phyloP scores from a whole-genome alignment of 2,329 filamentous ascomycete species.

The Epicoccum nigrum region DNA sequence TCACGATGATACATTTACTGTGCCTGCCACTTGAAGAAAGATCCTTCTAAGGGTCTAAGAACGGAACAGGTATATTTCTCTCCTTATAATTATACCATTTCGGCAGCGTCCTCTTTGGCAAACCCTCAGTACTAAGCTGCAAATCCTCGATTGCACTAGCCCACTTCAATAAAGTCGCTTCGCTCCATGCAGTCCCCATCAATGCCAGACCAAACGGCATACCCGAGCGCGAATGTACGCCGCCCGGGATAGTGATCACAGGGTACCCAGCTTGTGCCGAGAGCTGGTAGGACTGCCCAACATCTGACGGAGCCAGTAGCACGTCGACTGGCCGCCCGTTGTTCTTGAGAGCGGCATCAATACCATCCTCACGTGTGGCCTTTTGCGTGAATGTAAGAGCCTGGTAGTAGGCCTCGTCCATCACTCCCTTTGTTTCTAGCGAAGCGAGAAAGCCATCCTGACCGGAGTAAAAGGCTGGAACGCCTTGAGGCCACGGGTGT shows the following conservation, averaged over 20 bases:
- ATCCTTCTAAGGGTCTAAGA: not conserved
- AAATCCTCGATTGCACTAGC: constrained; percentile 58
- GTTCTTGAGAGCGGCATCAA: constrained; percentile 67
- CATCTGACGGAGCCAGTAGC: constrained; percentile 71
- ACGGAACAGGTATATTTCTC: constrained; percentile 46
- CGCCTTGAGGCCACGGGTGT: constrained; percentile 55
- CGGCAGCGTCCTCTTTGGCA: constrained; percentile 37
- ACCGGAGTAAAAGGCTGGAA: constrained; percentile 63
- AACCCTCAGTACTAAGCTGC: constrained; percentile 24
- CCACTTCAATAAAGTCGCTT: constrained; percentile 64
- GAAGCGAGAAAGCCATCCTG: constrained; percentile 74
- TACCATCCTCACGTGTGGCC: constrained; percentile 67
- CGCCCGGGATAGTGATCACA: constrained; percentile 71
- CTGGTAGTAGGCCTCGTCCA: constrained; percentile 70
- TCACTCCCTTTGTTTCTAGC: constrained; percentile 64
- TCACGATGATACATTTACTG: too few species aligned
- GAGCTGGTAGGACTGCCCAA: constrained; percentile 71
- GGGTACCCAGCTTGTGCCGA: constrained; percentile 79
- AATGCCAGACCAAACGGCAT: constrained; percentile 55
- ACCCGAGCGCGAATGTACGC: constrained; percentile 54
- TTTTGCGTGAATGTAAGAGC: constrained; percentile 67
- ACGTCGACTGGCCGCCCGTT: constrained; percentile 60
- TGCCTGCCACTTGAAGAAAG: too few species aligned
- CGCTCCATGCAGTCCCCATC: constrained; percentile 67
- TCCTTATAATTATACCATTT: constrained; percentile 48